These are phyloP conservation scores for Lasiosphaeria hispida DNA, from an alignment of 495 filamentous ascomycete genomes.

Conservation along the genomic window DNA sequence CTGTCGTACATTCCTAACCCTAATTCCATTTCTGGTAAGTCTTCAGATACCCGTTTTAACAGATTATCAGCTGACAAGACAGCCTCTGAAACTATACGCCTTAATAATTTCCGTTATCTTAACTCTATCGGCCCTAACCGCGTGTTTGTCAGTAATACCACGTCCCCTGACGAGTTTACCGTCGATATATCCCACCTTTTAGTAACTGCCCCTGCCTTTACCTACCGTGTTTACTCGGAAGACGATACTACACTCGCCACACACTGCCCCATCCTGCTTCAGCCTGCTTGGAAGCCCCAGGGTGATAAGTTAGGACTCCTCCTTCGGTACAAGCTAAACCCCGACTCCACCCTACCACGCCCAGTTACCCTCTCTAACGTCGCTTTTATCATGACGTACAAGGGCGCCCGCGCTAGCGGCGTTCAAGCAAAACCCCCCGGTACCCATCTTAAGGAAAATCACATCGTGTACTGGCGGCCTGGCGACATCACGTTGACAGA, in stretches of 20 bases:
- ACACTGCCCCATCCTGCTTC: slow-evolving; percentile 69
- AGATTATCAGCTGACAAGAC: slow-evolving; percentile 10
- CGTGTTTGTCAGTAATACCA: slow-evolving; percentile 73
- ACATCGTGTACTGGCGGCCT: slow-evolving; percentile 84
- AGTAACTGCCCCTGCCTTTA: slow-evolving; percentile 81
- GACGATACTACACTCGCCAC: slow-evolving; percentile 58
- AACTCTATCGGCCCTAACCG: slow-evolving; percentile 96
- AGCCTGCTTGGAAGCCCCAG: slow-evolving; percentile 80
- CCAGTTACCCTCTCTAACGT: slow-evolving; percentile 75
- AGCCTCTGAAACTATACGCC: slow-evolving; percentile 66
- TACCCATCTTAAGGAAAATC: slow-evolving; percentile 80
- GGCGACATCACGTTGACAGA: slow-evolving; percentile 71
- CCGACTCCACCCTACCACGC: slow-evolving; percentile 51
- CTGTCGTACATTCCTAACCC: slow-evolving; percentile 72
- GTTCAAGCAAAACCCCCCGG: slow-evolving; percentile 74
- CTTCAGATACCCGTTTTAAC: background rate
- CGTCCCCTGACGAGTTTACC: slow-evolving; percentile 72
- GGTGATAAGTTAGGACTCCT: slow-evolving; percentile 78
- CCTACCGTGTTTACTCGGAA: slow-evolving; percentile 84
- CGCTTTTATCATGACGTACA: slow-evolving; percentile 72
- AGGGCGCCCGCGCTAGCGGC: slow-evolving; percentile 59
- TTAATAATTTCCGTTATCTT: slow-evolving; percentile 85
- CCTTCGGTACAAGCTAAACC: slow-evolving; percentile 85
- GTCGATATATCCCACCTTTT: slow-evolving; percentile 68
- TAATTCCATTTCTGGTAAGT: slow-evolving; percentile 32